Base-by-base conservation (phyloP, 2,329 filamentous ascomycete species). In the Pseudocercospora crystallina region DNA sequence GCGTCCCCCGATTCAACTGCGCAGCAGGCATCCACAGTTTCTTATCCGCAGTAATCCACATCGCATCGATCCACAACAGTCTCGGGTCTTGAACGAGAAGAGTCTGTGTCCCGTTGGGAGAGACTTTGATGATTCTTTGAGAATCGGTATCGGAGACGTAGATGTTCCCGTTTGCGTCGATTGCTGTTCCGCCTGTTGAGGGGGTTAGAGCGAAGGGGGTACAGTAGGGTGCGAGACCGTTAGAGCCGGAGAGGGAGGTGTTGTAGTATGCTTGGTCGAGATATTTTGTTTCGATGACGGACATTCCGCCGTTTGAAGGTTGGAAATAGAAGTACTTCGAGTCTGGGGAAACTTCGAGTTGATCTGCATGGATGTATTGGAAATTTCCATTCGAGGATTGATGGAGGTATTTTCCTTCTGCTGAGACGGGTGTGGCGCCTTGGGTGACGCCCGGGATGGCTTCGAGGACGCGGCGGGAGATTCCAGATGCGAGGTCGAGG, bases 331-430 rank as follows among this genome's bases (percentile, higher is more conserved):
- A 61, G 32, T 62, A 71, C 14, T 63, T 56, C 2, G 65, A 68
- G 38, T 71, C 65, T 1, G 70, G 70, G 0, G 67, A 71, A 5
- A 72, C 68, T 56, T 73, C 71, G n/a, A 69, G 63, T 46, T 73
- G 70, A 49, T 72, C 69, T 14, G 66, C 63, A 17, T 66, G 63
- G 41, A 68, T 55, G 50, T 62, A 64, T 8, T 51, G 35, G 13
- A 61, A 59, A 9, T 58, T 57, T 8, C 55, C 61, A 5, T 52
- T 51, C 1, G 58, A 50, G 2, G 49, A 44, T 13, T 57, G 49
- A 10, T 67, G 32, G 5, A 69, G 58, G 14, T 49, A 53, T 20
- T 47, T 57, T 5, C 64, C 66, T 49, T 70, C 66, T 11, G 61
- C 66, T 3, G 65, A 67, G 14, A 63, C 56, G 5, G 66, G 66